Evolutionary conservation across 148 eudicot species (phyloP).

Genomic region (Persicaria maculosa): DNA sequence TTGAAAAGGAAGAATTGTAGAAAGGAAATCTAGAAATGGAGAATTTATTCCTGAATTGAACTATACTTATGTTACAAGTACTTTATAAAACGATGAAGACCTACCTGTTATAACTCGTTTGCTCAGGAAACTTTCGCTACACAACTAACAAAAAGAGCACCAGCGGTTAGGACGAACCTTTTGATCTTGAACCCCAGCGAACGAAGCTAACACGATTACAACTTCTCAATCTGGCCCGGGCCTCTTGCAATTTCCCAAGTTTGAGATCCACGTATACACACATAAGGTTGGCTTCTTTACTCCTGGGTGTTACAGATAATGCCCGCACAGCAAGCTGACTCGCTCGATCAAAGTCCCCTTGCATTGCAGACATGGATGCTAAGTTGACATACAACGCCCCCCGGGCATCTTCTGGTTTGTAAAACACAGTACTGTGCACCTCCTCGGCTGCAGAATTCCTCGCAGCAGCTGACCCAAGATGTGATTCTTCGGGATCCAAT

Average conservation of each 20-base stretch:
- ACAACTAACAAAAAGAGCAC: constrained; percentile 16
- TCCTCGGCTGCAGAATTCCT: constrained; percentile 24
- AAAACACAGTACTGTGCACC: constrained; percentile 30
- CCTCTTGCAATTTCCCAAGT: constrained; percentile 50
- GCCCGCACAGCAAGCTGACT: constrained; percentile 38
- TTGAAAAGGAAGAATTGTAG: background rate
- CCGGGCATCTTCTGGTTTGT: constrained; percentile 69
- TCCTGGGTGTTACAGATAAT: constrained; percentile 38
- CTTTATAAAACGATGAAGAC: constrained; percentile 30
- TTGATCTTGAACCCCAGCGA: constrained; percentile 28
- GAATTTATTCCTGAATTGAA: constrained; percentile 51
- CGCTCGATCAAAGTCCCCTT: constrained; percentile 69
- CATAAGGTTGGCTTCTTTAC: constrained; percentile 57
- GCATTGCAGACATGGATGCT: constrained; percentile 50
- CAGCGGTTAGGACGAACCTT: constrained; percentile 22
- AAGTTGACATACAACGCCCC: constrained; percentile 54
- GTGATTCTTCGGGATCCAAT: constrained; percentile 53
- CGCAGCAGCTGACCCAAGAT: constrained; percentile 22
- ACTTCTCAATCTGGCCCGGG: constrained; percentile 60
- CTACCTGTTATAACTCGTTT: constrained; percentile 44
- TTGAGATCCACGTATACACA: constrained; percentile 62
- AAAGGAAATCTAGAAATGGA: constrained; percentile 4
- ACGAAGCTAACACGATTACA: constrained; percentile 48
- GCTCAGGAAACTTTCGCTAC: constrained; percentile 32
- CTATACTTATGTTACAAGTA: constrained; percentile 87